Evolutionary conservation across 306 rosid species (phyloP).

Genomic region (Quercus glauca): DNA sequence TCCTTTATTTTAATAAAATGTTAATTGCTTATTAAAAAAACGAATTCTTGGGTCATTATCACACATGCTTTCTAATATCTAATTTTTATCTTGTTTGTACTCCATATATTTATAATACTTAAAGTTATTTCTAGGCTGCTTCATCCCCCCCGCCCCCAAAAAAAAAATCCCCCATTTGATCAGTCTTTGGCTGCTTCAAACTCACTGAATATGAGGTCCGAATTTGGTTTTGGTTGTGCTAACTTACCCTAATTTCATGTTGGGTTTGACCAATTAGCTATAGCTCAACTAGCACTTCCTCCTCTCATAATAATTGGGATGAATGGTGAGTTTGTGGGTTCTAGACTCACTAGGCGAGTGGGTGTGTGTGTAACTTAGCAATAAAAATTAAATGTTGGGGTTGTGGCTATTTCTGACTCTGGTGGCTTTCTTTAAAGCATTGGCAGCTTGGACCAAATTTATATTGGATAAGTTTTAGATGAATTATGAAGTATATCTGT

Average conservation of each 20-base stretch:
- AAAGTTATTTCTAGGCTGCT: neutral
- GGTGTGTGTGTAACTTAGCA: too few species aligned
- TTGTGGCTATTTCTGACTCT: too few species aligned
- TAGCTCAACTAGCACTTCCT: too few species aligned
- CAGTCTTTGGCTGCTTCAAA: neutral
- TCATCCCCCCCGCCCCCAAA: neutral
- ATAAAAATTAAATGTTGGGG: too few species aligned
- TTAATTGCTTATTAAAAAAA: too few species aligned
- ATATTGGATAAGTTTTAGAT: neutral
- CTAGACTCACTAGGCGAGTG: too few species aligned
- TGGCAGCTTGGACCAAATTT: neutral
- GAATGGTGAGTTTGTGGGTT: too few species aligned
- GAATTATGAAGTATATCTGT: neutral
- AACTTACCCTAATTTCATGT: neutral
- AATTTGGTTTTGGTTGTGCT: neutral
- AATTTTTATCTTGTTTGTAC: neutral
- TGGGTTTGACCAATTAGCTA: neutral
- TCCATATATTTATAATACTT: neutral
- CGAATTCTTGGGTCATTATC: too few species aligned
- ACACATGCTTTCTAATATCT: neutral
- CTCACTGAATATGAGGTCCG: neutral
- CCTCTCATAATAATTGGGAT: too few species aligned
- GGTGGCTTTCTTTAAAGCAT: neutral
- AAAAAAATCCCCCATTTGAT: too few species aligned
- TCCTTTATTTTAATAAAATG: too few species aligned